Percentiles rank a stretch among this genome's conserved stretches.
phyloP scores from a whole-genome alignment of 305 asterid species.

The Coffea humblotiana region DNA sequence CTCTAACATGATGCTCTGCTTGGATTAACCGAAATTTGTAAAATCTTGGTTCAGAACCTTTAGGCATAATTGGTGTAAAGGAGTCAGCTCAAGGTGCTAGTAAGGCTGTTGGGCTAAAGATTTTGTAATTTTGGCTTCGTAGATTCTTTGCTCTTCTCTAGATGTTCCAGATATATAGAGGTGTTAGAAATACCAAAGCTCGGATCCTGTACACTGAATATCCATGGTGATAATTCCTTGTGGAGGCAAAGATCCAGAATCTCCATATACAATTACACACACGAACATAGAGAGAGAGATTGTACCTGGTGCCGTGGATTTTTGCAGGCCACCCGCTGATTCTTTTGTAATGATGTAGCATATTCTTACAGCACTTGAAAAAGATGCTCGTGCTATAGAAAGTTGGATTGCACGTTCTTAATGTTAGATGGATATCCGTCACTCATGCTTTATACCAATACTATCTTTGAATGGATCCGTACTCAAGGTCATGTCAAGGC shows the following conservation, averaged over 20 bases:
- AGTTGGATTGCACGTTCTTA: neutral
- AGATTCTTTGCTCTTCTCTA: conserved; percentile 4
- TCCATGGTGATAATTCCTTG: conserved; percentile 26
- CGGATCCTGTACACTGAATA: conserved; percentile 24
- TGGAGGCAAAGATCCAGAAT: conserved; percentile 13
- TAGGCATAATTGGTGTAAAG: conserved; percentile 28
- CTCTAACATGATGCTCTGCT: conserved; percentile 35
- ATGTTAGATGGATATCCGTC: neutral
- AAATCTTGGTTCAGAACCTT: conserved; percentile 31
- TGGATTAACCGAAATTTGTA: conserved; percentile 38
- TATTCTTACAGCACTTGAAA: neutral
- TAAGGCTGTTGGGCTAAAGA: conserved; percentile 23
- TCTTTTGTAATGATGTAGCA: conserved; percentile 6
- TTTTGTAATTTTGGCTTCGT: conserved; percentile 21
- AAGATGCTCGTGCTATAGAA: conserved; percentile 1
- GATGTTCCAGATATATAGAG: conserved; percentile 15
- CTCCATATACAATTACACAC: conserved; percentile 3
- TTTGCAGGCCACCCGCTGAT: conserved; percentile 18
- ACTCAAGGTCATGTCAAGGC: no score
- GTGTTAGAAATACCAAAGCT: conserved; percentile 21
- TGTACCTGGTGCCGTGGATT: conserved; percentile 10
- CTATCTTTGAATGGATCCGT: no score
- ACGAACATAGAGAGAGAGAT: neutral
- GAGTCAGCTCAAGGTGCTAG: conserved; percentile 11
- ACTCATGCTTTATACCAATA: neutral